Evolutionary conservation across 768 basidiomycete species (phyloP).

Genomic region (Tephrocybe sp.): DNA sequence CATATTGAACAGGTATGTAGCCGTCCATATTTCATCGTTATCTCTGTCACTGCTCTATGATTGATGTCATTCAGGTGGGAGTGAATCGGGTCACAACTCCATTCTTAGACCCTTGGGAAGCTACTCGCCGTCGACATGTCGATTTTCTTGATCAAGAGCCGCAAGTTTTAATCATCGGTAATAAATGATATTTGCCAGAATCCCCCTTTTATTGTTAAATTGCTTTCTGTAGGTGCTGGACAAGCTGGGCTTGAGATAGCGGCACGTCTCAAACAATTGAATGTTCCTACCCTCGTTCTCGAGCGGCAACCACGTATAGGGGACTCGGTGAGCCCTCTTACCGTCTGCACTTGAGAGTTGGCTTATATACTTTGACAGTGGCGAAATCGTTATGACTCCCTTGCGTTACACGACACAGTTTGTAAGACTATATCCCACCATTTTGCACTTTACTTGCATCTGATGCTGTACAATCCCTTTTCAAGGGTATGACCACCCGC

Average conservation of each 20-base stretch:
- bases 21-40: no score
- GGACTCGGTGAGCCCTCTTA: slow-evolving; percentile 32
- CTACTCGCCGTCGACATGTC: slow-evolving; percentile 33
- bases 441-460: background rate
- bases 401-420: slow-evolving; percentile 53
- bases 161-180: slow-evolving; percentile 52
- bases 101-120: slow-evolving; percentile 34
- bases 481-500: slow-evolving; percentile 51
- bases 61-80: slow-evolving; percentile 4
- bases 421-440: slow-evolving; percentile 29
- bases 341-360: background rate
- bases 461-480: background rate
- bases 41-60: no score
- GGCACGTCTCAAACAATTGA: slow-evolving; percentile 61
- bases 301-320: slow-evolving; percentile 53
- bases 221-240: slow-evolving; percentile 27
- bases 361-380: slow-evolving; percentile 24
- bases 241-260: slow-evolving; percentile 61
- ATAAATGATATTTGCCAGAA: background rate
- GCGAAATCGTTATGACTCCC: slow-evolving; percentile 56
- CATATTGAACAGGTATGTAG: slow-evolving; percentile 39
- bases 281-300: slow-evolving; percentile 55
- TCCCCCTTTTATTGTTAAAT: background rate
- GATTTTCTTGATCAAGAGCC: slow-evolving; percentile 49
- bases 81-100: slow-evolving; percentile 7